Percentiles rank a stretch among this genome's conserved stretches.
Conservation (phyloP, 192 early-diverging fungal species). For the Rhizoclosmatium globosum region DNA sequence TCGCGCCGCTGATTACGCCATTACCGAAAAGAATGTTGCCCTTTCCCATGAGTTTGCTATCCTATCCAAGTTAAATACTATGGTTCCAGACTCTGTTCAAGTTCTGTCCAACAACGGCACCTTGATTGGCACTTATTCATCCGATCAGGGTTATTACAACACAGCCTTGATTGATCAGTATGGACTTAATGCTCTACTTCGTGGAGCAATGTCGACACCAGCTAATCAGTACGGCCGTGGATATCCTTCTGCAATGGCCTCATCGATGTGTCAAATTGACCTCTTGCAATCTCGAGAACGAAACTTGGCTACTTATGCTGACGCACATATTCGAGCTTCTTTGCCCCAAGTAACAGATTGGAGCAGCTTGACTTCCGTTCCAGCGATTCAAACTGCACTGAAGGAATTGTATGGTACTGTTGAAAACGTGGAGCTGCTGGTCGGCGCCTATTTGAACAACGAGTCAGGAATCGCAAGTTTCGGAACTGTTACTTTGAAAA, state of each 20-base stretch:
- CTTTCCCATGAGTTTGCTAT: background rate
- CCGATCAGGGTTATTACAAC: slow-evolving; percentile 10
- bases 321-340: background rate
- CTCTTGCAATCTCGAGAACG: background rate
- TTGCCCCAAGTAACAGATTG: background rate
- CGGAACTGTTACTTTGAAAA: background rate
- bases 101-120: background rate
- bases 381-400: background rate
- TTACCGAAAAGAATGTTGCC: background rate
- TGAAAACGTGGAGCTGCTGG: background rate
- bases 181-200: background rate
- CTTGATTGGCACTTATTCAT: slow-evolving; percentile 1
- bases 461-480: background rate
- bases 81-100: background rate
- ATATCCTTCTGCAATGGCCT: slow-evolving; percentile 6
- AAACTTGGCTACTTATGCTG: background rate
- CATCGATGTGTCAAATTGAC: background rate
- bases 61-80: background rate
- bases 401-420: background rate
- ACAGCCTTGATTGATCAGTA: background rate
- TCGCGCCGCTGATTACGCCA: background rate
- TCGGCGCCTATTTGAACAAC: background rate
- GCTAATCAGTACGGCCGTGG: background rate
- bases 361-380: background rate
- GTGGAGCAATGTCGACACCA: background rate